phyloP scores from a whole-genome alignment of 192 early-diverging fungal genomes.

The Coemansia aciculifera region DNA sequence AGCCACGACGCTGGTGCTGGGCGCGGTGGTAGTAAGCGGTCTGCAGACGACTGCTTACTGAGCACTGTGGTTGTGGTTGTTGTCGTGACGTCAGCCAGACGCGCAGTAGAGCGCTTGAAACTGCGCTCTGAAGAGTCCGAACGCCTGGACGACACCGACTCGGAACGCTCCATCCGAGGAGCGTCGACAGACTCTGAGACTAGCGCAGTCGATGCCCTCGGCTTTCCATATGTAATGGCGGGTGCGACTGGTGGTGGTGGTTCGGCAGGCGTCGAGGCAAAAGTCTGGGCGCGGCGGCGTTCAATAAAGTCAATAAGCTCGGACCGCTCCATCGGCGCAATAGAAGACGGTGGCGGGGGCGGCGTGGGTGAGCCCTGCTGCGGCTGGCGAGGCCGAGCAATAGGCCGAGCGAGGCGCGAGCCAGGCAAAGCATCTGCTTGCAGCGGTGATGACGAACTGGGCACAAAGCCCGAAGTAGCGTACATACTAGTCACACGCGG shows the following conservation, averaged over 20 bases:
- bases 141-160: constrained; percentile 20
- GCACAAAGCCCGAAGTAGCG: constrained; percentile 15
- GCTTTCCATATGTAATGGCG: not conserved
- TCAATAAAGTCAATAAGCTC: constrained; percentile 55
- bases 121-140: constrained; percentile 49
- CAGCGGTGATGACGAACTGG: constrained; percentile 3
- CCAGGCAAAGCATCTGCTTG: constrained; percentile 7
- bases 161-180: constrained; percentile 4
- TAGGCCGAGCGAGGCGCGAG: constrained; percentile 6
- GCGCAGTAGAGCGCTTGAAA: constrained; percentile 49
- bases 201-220: constrained; percentile 4
- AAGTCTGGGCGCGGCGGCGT: constrained; percentile 26
- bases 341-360: constrained; percentile 10
- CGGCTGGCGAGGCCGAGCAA: constrained; percentile 17
- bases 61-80: not conserved
- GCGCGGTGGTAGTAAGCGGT: not conserved
- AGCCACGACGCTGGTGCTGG: constrained; percentile 16
- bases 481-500: constrained; percentile 47
- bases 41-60: not conserved
- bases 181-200: not conserved
- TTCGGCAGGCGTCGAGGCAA: not conserved
- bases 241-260: not conserved
- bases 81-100: constrained; percentile 36
- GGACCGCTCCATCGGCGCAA: constrained; percentile 16
- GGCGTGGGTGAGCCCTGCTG: constrained; percentile 15